Evolutionary conservation across 768 basidiomycete genomes (phyloP).

Genomic region (Naganishia vishniacii): DNA sequence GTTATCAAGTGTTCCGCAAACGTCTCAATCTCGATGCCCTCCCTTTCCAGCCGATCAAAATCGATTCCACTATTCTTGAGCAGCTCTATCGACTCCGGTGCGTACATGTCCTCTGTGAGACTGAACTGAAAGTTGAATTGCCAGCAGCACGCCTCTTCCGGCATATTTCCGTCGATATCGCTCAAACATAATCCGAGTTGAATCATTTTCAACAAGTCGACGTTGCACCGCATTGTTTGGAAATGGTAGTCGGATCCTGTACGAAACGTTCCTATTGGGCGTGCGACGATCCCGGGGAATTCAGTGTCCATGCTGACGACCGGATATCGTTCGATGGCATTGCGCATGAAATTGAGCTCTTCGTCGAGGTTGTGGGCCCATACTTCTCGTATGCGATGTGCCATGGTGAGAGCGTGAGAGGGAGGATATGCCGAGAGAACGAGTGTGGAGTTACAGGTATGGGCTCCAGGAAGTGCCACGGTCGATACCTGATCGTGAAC

Average conservation of each 20-base stretch:
- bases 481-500: too few relatives aligned
- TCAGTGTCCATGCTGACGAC: conserved; percentile 99
- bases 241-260: conserved; percentile 98
- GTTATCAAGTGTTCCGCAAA: conserved; percentile 97
- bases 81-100: conserved; percentile 92
- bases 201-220: conserved; percentile 94
- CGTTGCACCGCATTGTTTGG: conserved; percentile 99
- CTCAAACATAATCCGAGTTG: conserved; percentile 93
- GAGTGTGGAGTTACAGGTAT: too few relatives aligned
- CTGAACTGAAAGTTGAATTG: conserved; percentile 98
- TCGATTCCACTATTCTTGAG: conserved; percentile 93
- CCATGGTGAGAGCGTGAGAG: conserved; percentile 18
- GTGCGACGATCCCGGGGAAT: conserved; percentile 95
- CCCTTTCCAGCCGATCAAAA: conserved; percentile 84
- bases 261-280: conserved; percentile 92
- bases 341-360: conserved; percentile 83
- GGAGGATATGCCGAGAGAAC: too few relatives aligned
- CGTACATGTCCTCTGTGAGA: conserved; percentile 93
- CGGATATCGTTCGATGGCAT: conserved; percentile 80
- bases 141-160: conserved; percentile 83
- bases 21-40: conserved; percentile 84
- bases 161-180: conserved; percentile 87
- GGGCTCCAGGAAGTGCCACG: too few relatives aligned
- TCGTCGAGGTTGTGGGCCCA: conserved; percentile 88
- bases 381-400: conserved; percentile 47